A percentile compares a stretch with the other conserved stretches of the same genome.
Evolutionary conservation across 805 yeast species (phyloP).

Genomic region (Gaillardinia entomophila): DNA sequence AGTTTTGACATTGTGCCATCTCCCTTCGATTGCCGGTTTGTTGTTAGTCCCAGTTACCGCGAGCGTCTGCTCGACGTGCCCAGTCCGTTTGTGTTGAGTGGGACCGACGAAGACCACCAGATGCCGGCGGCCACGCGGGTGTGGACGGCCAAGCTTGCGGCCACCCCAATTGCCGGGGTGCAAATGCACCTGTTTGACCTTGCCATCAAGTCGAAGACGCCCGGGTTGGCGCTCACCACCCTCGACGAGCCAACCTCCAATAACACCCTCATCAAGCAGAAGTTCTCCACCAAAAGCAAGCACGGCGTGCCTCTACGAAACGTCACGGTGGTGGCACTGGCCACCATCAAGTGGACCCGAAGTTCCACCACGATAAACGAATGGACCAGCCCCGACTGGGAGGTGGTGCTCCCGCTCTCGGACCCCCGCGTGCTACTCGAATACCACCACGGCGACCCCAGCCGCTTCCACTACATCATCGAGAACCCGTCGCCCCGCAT

Average conservation of each 20-base stretch:
- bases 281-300: constrained; percentile 30
- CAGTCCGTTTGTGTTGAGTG: constrained; percentile 26
- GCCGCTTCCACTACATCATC: constrained; percentile 41
- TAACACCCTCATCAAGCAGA: constrained; percentile 5
- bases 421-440: constrained; percentile 64
- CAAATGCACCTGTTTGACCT: constrained; percentile 11
- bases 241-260: constrained; percentile 2
- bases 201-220: constrained; percentile 17
- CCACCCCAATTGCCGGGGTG: constrained; percentile 6
- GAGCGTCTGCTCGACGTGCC: constrained; percentile 27
- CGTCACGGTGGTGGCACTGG: constrained; percentile 15
- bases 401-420: constrained; percentile 51
- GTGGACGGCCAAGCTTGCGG: constrained; percentile 19
- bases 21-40: constrained; percentile 17
- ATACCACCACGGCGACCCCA: constrained; percentile 11
- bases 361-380: constrained; percentile 13
- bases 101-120: constrained; percentile 7
- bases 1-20: constrained; percentile 17
- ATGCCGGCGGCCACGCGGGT: constrained; percentile 28
- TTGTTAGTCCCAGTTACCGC: constrained; percentile 22
- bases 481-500: constrained; percentile 75
- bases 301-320: constrained; percentile 36
- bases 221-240: constrained; percentile 18
- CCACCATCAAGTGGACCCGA: constrained; percentile 30
- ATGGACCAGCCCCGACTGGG: constrained; percentile 38